Evolutionary conservation across 805 yeast genomes (phyloP).

Genomic region (Ogataea saltuana): DNA sequence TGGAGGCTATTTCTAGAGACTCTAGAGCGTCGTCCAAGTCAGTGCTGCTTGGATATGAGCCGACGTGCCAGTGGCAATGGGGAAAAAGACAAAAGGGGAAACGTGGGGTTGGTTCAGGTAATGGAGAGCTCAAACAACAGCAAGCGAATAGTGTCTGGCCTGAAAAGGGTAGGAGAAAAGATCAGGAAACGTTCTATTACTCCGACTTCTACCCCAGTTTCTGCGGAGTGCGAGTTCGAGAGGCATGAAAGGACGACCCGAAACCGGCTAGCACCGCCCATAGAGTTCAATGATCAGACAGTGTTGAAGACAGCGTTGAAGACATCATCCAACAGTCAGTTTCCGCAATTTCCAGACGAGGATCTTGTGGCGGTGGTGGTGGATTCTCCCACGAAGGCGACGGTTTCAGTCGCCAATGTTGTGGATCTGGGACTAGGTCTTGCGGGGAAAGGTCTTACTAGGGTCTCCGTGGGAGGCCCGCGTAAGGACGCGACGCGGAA

Average conservation of each 20-base stretch:
- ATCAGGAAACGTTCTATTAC: constrained; percentile 12
- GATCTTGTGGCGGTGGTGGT: background rate
- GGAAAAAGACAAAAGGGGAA: background rate
- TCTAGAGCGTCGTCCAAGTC: no score
- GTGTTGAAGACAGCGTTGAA: no score
- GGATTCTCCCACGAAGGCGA: constrained; percentile 15
- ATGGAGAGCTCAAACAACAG: background rate
- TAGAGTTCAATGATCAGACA: no score
- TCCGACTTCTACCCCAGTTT: background rate
- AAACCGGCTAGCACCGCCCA: background rate
- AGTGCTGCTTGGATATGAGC: background rate
- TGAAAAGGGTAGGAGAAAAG: constrained; percentile 18
- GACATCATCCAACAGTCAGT: background rate
- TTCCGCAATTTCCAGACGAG: background rate
- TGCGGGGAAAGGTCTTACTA: constrained; percentile 32
- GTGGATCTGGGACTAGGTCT: constrained; percentile 32
- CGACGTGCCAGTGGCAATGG: background rate
- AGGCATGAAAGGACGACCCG: background rate
- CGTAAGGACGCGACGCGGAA: background rate
- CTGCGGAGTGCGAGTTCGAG: background rate
- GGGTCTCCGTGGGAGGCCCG: background rate
- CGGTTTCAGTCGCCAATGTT: constrained; percentile 28
- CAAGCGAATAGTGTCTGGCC: constrained; percentile 13
- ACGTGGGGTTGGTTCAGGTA: background rate
- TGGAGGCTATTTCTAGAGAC: no score